Evolutionary conservation across 331 rosid species (phyloP), one percentile per base, ranked within the genome.

Genomic region (Saraca asoca): DNA sequence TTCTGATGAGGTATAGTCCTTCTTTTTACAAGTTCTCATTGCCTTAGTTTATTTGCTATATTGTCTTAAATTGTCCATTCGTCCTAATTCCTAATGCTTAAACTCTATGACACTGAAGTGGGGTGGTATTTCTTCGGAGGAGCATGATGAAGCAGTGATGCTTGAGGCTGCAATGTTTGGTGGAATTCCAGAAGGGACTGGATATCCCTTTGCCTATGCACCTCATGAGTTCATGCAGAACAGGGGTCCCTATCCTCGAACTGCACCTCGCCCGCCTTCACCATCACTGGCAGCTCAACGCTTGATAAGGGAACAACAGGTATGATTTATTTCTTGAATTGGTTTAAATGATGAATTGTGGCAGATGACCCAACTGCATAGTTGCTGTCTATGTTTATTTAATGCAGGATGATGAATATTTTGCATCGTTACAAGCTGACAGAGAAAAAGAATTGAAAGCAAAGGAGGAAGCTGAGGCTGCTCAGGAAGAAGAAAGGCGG

Each of bases 91-190:
- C 48, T 63, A 45, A 65, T 37, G 39, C 67, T 66, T 52, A 14
- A 55, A 59, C 64, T 24, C 38, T 70, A 38, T 54, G 24, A 56
- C 67, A 71, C 57, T 76, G 80, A 80, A 94, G 99, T 90, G 95
- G 99, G 97, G 97, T 66, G 97, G 96, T 64, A 86, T 90, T 62
- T 90, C 95, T 70, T 88, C 97, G 0, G 90, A 70, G 86, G 97
- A 94, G 68, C 97, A 85, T 24, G 92, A 94, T 43, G 97, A 88
- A 80, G 97, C 97, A 46, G 95, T 94, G 53, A 94, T 94, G 97
- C 96, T 94, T 38, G 96, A 90, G 85, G 97, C 96, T 56, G 96
- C 97, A 62, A 86, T 88, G 95, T 94, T 90, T 58, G 98, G 98
- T 68, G 96, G 97, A 73, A 83, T 87, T 62, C 94, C 97, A 9